Base-by-base conservation (phyloP, 768 basidiomycete species). In the Rickenella mellea region DNA sequence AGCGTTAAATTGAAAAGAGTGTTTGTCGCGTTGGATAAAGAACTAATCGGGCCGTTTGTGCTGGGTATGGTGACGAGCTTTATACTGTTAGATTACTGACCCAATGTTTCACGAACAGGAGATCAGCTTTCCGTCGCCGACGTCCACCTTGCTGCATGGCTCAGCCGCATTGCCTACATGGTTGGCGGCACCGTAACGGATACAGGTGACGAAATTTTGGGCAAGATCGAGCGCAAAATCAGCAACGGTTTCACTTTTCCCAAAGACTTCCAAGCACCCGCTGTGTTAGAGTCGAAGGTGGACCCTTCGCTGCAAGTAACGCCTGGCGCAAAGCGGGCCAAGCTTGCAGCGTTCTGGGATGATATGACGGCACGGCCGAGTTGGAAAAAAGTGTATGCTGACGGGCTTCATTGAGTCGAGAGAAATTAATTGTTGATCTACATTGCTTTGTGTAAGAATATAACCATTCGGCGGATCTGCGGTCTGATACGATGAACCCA, bases 61-160 rank as follows among this genome's bases (percentile, higher is more conserved):
- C 71, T 83, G 19, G 84, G 83, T 83, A 54, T 39, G 72, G 55
- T 30, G 27, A 24, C n/a, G 29, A 8, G 15, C 19, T 21, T 26
- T 35, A 24, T 11, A 10, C 29, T 12, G 32, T 11, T 33, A 17
- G n/a, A 32, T 38, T 28, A 33, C 27, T n/a, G n/a, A 21, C 44
- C 20, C 38, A 46, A 9, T 7, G 26, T 49, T 14, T 27, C 12
- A 25, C 26, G 15, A 7, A 7, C 26, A 85, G 89, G 89, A 14
- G 88, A 92, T 52, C 87, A 92, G 48, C 58, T 89, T 51, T 87
- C 82, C 5, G 62, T 88, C 36, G 84, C 81, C 11, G 90, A 92
- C 55, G 63, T 90, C 42, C 88, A 90, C 54, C 70, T 90, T 15
- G 78, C 76, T 7, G 78, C 76, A 21, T 93, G 86, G 87, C 55